These are phyloP conservation scores for Penicillium canescens DNA, from an alignment of 495 filamentous ascomycete genomes.

Conservation along the genomic window DNA sequence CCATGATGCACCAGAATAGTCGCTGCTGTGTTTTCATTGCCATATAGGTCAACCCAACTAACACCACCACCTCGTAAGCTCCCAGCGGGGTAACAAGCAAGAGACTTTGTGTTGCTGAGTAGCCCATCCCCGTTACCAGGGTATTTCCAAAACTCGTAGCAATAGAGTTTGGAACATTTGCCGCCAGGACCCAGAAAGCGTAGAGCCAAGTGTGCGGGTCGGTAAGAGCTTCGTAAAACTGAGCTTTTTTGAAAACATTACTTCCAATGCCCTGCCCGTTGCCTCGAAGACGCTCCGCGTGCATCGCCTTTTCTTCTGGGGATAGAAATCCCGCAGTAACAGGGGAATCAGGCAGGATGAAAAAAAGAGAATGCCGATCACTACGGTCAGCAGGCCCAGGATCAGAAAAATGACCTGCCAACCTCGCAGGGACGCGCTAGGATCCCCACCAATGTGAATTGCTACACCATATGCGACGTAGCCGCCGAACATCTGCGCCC, in stretches of 20 bases:
- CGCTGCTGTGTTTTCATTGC: slow-evolving; percentile 48
- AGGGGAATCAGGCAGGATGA: slow-evolving; percentile 60
- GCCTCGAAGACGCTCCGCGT: slow-evolving; percentile 54
- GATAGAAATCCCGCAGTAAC: slow-evolving; percentile 53
- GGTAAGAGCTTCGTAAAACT: slow-evolving; percentile 49
- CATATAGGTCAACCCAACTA: slow-evolving; percentile 54
- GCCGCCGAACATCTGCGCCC: slow-evolving; percentile 55
- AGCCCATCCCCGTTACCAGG: slow-evolving; percentile 32
- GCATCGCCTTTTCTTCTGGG: slow-evolving; percentile 51
- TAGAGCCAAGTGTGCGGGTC: slow-evolving; percentile 49
- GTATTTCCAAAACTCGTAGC: slow-evolving; percentile 33
- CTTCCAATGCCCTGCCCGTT: slow-evolving; percentile 62
- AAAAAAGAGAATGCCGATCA: slow-evolving; percentile 55
- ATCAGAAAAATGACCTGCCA: slow-evolving; percentile 65
- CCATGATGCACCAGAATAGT: slow-evolving; percentile 24
- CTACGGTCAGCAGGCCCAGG: slow-evolving; percentile 54
- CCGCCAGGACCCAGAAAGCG: slow-evolving; percentile 49
- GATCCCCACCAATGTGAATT: not conserved
- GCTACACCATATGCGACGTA: slow-evolving; percentile 50
- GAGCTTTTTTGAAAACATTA: slow-evolving; percentile 57
- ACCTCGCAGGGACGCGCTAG: slow-evolving; percentile 34
- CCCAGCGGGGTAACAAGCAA: slow-evolving; percentile 61
- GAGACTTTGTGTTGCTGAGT: slow-evolving; percentile 46
- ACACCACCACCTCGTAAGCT: slow-evolving; percentile 55
- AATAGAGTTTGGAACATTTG: slow-evolving; percentile 46